These are phyloP conservation scores for Venturia effusa DNA, from an alignment of 2,329 filamentous ascomycete genomes.

Conservation along the genomic window DNA sequence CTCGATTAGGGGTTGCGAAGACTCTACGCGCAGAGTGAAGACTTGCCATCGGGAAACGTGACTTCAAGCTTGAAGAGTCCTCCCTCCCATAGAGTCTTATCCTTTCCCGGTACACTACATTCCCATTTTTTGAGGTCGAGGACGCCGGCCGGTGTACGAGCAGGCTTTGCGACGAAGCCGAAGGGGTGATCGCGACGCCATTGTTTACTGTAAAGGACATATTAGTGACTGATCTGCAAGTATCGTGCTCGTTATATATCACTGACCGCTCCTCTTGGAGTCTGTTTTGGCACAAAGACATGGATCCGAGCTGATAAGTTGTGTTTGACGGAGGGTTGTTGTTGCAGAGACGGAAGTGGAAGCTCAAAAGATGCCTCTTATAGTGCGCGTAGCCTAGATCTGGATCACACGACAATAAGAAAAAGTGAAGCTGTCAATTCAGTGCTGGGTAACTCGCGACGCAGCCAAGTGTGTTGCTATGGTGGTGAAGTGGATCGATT, in stretches of 20 bases:
- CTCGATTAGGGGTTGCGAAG: neutral
- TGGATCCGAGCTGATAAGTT: slow-evolving; percentile 26
- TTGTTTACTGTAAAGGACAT: slow-evolving; percentile 61
- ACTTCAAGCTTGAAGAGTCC: slow-evolving; percentile 92
- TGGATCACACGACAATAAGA: neutral
- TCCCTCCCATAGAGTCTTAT: slow-evolving; percentile 97
- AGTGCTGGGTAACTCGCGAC: slow-evolving; percentile 2
- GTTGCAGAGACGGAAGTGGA: neutral
- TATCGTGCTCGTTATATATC: neutral
- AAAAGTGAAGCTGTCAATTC: neutral
- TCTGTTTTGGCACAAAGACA: slow-evolving; percentile 83
- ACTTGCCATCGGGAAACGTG: slow-evolving; percentile 80
- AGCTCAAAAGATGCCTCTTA: neutral
- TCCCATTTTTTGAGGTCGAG: slow-evolving; percentile 95
- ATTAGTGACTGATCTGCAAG: neutral
- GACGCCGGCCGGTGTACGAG: slow-evolving; percentile 60
- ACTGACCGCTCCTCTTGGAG: slow-evolving; percentile 77
- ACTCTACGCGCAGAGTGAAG: neutral
- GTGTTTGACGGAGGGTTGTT: neutral
- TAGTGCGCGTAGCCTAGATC: neutral
- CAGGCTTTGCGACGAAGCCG: slow-evolving; percentile 87
- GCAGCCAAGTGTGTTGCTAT: neutral
- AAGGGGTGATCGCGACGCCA: slow-evolving; percentile 97
- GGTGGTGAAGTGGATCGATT: neutral
- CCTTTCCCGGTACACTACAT: slow-evolving; percentile 89